Evolutionary conservation across 495 filamentous ascomycete species (phyloP).

Genomic region (Annulohypoxylon moriforme): DNA sequence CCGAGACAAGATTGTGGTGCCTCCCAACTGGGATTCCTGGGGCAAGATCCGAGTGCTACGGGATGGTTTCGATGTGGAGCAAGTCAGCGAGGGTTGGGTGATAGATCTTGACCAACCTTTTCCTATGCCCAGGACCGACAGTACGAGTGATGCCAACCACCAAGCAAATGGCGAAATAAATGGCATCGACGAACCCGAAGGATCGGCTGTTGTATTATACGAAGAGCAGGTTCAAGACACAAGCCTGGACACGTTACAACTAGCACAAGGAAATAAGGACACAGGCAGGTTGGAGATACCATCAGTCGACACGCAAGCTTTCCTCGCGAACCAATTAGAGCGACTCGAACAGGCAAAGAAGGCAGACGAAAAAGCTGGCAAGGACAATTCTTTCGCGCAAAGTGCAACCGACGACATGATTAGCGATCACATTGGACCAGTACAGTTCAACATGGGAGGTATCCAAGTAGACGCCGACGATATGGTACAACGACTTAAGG

Average conservation of each 20-base stretch:
- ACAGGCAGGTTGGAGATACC: conserved; percentile 72
- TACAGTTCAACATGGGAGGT: conserved; percentile 97
- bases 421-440: conserved; percentile 91
- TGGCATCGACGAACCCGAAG: conserved; percentile 48
- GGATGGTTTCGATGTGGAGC: conserved; percentile 95
- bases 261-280: conserved; percentile 61
- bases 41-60: conserved; percentile 93
- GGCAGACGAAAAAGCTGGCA: conserved; percentile 69
- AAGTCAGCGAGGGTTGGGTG: conserved; percentile 83
- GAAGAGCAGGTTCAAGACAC: conserved; percentile 83
- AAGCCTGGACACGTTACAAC: conserved; percentile 67
- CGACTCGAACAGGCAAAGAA: conserved; percentile 75
- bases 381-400: conserved; percentile 61
- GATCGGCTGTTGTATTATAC: conserved; percentile 75
- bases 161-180: conserved; percentile 21
- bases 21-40: conserved; percentile 98
- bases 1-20: conserved; percentile 91
- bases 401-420: conserved; percentile 67
- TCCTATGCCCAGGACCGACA: conserved; percentile 47
- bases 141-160: conserved; percentile 14
- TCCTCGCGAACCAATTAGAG: conserved; percentile 78
- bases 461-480: conserved; percentile 98
- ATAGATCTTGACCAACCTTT: conserved; percentile 75
- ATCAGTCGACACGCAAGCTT: conserved; percentile 80
- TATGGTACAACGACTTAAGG: conserved; percentile 89